A percentile compares a stretch with the other conserved stretches of the same genome.
Evolutionary conservation across 2,329 filamentous ascomycete species (phyloP).

Genomic region (Beauveria sp.): DNA sequence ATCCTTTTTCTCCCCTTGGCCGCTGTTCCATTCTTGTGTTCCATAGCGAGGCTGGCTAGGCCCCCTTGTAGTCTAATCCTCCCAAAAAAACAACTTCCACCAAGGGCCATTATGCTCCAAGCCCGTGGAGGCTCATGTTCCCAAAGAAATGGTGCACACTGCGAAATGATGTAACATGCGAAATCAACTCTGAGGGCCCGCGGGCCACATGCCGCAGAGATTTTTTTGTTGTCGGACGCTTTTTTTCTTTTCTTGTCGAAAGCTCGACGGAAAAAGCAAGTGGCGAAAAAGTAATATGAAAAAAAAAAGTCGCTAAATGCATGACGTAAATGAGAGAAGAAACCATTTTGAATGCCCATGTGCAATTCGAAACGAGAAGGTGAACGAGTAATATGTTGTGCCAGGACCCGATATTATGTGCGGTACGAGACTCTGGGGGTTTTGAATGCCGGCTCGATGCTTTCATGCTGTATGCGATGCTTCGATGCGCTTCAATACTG

Average conservation of each 20-base stretch:
- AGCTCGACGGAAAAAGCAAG: constrained; percentile 10
- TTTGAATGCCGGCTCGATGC: not conserved
- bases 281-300: constrained; percentile 21
- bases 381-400: constrained; percentile 3
- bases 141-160: constrained; percentile 12
- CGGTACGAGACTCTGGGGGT: constrained; percentile 2
- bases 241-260: constrained; percentile 23
- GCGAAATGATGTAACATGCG: constrained; percentile 15
- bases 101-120: constrained; percentile 14
- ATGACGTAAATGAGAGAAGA: constrained; percentile 30
- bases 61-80: constrained; percentile 22
- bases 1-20: constrained; percentile 14
- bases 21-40: constrained; percentile 27
- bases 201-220: constrained; percentile 18
- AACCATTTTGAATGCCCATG: constrained; percentile 26
- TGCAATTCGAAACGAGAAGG: constrained; percentile 11
- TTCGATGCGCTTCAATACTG: constrained; percentile 28
- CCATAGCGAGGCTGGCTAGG: constrained; percentile 21
- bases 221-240: constrained; percentile 32
- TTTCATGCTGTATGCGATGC: not conserved
- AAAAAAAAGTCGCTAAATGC: constrained; percentile 37
- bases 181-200: constrained; percentile 28
- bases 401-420: constrained; percentile 10
- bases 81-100: constrained; percentile 9
- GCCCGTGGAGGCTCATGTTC: constrained; percentile 8